Conservation (phyloP, 371 early-diverging fungal genomes). For the Mortierella sp. region DNA sequence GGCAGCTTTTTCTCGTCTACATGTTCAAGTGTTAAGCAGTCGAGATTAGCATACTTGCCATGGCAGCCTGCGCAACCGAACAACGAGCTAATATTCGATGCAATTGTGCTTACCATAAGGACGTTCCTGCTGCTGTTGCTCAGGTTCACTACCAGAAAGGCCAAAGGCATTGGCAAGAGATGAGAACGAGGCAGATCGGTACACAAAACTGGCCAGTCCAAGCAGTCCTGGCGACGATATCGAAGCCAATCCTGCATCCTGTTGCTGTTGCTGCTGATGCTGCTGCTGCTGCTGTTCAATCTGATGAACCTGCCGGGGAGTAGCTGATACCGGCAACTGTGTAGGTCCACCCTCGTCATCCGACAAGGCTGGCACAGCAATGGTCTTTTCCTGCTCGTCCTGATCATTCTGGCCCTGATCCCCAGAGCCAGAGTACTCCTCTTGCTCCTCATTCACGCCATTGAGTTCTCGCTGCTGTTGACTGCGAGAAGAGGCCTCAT, state of each 20-base stretch:
- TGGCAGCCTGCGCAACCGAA: not conserved
- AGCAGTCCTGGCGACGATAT: conserved; percentile 41
- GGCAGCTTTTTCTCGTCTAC: conserved; percentile 46
- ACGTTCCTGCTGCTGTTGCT: conserved; percentile 1
- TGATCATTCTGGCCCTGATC: conserved; percentile 35
- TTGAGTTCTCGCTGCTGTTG: conserved; percentile 7
- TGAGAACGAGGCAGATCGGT: conserved; percentile 55
- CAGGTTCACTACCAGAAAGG: conserved; percentile 39
- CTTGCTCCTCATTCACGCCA: not conserved
- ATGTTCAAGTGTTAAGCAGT: not conserved
- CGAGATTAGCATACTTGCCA: not conserved
- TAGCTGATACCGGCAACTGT: conserved; percentile 18
- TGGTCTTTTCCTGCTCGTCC: conserved; percentile 44
- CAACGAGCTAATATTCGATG: not conserved
- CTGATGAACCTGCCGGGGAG: conserved; percentile 17
- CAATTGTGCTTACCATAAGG: conserved; percentile 15
- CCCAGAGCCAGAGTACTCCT: not conserved
- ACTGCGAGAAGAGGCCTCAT: conserved; percentile 21
- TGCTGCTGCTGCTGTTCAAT: conserved; percentile 6
- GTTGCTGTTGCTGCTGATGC: conserved; percentile 9
- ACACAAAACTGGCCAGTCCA: conserved; percentile 46
- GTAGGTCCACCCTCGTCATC: conserved; percentile 16
- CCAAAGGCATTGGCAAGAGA: conserved; percentile 53
- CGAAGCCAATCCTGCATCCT: conserved; percentile 9
- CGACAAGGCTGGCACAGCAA: conserved; percentile 18